Percentiles rank a stretch among this genome's conserved stretches.
phyloP scores from a whole-genome alignment of 2,329 filamentous ascomycete species.

The Aspergillus ruber region DNA sequence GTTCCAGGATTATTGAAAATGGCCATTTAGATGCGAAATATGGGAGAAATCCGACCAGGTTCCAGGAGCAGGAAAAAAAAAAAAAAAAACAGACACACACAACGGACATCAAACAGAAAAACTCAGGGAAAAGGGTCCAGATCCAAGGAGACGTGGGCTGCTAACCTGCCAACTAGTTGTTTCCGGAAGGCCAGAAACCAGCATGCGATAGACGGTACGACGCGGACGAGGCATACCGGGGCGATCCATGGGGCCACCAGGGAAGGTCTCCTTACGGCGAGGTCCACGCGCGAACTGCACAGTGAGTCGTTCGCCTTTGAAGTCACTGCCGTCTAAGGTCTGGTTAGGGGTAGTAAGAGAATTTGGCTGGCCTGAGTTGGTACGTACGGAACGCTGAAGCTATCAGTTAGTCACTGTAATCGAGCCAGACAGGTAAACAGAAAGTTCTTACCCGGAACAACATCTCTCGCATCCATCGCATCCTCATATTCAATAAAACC shows the following conservation, averaged over 20 bases:
- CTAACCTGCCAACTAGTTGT: slow-evolving; percentile 99
- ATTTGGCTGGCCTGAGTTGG: slow-evolving; percentile 54
- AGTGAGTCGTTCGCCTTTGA: slow-evolving; percentile 95
- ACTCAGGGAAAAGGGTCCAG: slow-evolving; percentile 23
- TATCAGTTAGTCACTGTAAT: slow-evolving; percentile 17
- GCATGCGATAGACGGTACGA: slow-evolving; percentile 93
- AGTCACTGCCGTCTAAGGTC: slow-evolving; percentile 79
- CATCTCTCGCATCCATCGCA: slow-evolving; percentile 94
- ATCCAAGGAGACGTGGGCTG: slow-evolving; percentile 30
- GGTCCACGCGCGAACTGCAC: slow-evolving; percentile 96
- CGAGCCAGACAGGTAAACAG: slow-evolving; percentile 7
- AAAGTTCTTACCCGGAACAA: slow-evolving; percentile 76
- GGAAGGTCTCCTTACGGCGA: slow-evolving; percentile 59
- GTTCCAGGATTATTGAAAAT: neutral
- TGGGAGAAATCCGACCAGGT: neutral
- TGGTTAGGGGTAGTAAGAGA: slow-evolving; percentile 28
- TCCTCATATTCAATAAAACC: slow-evolving; percentile 99
- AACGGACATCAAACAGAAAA: too few species aligned
- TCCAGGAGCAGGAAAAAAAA: slow-evolving; percentile 7
- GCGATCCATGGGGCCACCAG: slow-evolving; percentile 55
- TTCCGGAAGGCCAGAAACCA: slow-evolving; percentile 95
- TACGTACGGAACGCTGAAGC: slow-evolving; percentile 51
- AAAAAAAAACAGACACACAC: slow-evolving; percentile 12
- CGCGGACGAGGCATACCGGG: slow-evolving; percentile 68
- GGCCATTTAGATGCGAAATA: too few species aligned